Conservation (phyloP, 208 protist species). For the Naegleria lovaniensis region DNA sequence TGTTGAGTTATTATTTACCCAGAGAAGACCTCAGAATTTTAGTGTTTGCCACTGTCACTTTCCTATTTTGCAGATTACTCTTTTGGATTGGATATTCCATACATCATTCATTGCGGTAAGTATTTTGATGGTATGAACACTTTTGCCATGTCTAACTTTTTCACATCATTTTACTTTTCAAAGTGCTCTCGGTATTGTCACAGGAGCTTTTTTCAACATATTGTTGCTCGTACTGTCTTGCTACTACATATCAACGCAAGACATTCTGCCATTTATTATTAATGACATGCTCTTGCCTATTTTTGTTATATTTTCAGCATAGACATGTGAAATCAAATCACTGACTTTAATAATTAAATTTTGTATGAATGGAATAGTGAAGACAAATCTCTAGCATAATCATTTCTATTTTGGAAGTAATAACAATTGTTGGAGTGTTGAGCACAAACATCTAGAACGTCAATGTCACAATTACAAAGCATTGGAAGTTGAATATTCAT, state of each 20-base stretch:
- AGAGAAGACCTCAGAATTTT: background rate
- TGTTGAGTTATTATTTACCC: background rate
- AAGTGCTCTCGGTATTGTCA: background rate
- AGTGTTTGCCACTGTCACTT: background rate
- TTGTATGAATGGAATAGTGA: background rate
- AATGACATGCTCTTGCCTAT: background rate
- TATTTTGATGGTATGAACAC: background rate
- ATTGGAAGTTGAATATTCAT: background rate
- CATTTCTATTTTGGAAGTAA: background rate
- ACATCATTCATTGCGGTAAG: background rate
- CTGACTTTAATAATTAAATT: background rate
- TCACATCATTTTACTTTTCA: too few relatives aligned
- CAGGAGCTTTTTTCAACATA: background rate
- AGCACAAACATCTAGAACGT: background rate
- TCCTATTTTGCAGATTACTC: background rate
- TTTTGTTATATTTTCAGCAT: background rate
- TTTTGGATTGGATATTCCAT: slow-evolving; percentile 1
- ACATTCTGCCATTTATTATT: background rate
- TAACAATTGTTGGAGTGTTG: slow-evolving; percentile 10
- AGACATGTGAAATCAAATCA: background rate
- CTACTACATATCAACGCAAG: background rate
- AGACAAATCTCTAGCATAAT: slow-evolving; percentile 3
- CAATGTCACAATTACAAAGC: background rate
- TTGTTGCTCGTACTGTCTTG: background rate
- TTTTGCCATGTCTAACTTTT: background rate